Evolutionary conservation across 192 early-diverging fungal genomes (phyloP).

Genomic region (Coemansia erecta): DNA sequence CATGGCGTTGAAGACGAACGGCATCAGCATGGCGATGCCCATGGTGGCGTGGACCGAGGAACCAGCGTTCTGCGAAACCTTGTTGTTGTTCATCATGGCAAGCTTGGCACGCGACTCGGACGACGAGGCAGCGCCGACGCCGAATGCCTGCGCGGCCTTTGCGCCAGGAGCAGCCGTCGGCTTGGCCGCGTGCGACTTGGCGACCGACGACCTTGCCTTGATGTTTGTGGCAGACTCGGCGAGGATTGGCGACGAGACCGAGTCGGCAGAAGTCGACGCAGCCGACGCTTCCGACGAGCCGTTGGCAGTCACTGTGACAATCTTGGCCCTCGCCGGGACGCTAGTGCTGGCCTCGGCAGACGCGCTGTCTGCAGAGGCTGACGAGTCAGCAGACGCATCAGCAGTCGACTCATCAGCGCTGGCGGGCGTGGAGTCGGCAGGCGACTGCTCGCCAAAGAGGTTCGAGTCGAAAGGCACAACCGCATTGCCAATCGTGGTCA

Average conservation of each 20-base stretch:
- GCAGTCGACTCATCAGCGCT: not conserved
- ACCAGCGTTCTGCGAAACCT: conserved; percentile 13
- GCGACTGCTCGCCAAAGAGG: conserved; percentile 23
- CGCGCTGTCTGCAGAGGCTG: not conserved
- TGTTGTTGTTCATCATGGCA: conserved; percentile 43
- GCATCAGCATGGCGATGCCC: conserved; percentile 13
- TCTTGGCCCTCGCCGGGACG: not conserved
- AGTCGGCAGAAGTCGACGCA: not conserved
- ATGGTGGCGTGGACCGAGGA: conserved; percentile 6
- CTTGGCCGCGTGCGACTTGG: conserved; percentile 6
- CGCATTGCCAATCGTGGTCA: conserved; percentile 44
- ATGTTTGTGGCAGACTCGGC: conserved; percentile 17
- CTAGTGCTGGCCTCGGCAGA: not conserved
- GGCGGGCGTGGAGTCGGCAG: not conserved
- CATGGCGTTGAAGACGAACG: conserved; percentile 20
- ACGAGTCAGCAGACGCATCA: not conserved
- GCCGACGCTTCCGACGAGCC: not conserved
- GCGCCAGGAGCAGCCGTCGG: conserved; percentile 5
- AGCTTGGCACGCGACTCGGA: conserved; percentile 6
- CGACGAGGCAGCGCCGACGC: conserved; percentile 4
- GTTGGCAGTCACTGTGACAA: not conserved
- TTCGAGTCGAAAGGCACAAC: conserved; percentile 42
- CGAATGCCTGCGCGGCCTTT: conserved; percentile 5
- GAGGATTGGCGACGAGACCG: conserved; percentile 18
- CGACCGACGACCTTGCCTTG: conserved; percentile 3